Conservation (phyloP, 208 protist species). For the Endotrypanum monterogeii region DNA sequence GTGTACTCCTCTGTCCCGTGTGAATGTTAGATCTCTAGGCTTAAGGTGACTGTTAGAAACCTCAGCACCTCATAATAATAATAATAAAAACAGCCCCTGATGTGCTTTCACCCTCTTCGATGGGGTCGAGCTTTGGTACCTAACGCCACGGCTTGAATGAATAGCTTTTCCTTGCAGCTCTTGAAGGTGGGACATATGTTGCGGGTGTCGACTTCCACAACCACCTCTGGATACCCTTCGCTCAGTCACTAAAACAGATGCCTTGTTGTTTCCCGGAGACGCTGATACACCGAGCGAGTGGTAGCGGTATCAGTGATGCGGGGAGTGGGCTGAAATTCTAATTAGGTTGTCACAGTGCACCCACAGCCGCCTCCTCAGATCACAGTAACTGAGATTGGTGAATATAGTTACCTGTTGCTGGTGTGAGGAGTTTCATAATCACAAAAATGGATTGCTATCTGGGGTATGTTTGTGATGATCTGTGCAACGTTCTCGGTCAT, state of each 20-base stretch:
- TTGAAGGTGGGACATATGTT: slow-evolving; percentile 26
- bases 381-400: slow-evolving; percentile 24
- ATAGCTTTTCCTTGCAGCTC: slow-evolving; percentile 31
- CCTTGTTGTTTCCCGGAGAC: slow-evolving; percentile 40
- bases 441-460: slow-evolving; percentile 34
- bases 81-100: slow-evolving; percentile 57
- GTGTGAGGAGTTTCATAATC: slow-evolving; percentile 24
- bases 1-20: slow-evolving; percentile 60
- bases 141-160: slow-evolving; percentile 34
- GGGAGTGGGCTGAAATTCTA: slow-evolving; percentile 38
- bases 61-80: slow-evolving; percentile 34
- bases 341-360: slow-evolving; percentile 53
- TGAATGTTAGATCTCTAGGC: slow-evolving; percentile 38
- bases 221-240: slow-evolving; percentile 32
- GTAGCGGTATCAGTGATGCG: slow-evolving; percentile 32
- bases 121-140: slow-evolving; percentile 5
- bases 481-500: slow-evolving; percentile 45
- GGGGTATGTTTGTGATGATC: slow-evolving; percentile 46
- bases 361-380: slow-evolving; percentile 43
- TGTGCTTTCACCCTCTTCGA: slow-evolving; percentile 24
- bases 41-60: slow-evolving; percentile 46
- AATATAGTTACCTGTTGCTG: slow-evolving; percentile 31
- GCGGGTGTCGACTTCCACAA: slow-evolving; percentile 15
- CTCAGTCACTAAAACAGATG: slow-evolving; percentile 26
- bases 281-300: slow-evolving; percentile 13